Evolutionary conservation across 805 yeast species (phyloP).

Genomic region (Candida sakaeoensis): DNA sequence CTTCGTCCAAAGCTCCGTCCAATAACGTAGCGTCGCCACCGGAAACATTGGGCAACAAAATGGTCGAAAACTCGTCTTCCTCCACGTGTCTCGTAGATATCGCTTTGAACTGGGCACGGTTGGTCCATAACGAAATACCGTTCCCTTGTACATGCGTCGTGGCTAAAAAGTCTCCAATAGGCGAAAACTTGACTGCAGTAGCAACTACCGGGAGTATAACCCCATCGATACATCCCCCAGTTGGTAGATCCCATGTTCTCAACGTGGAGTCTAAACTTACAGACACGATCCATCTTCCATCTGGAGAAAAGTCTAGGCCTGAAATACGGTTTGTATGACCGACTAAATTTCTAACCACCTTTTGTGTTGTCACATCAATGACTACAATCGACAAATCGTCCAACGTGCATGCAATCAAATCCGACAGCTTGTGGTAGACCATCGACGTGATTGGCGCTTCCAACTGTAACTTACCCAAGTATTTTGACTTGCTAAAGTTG

Average conservation of each 20-base stretch:
- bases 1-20: constrained; percentile 70
- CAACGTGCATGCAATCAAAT: constrained; percentile 76
- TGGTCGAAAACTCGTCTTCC: constrained; percentile 66
- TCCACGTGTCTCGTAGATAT: constrained; percentile 72
- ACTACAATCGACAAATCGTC: constrained; percentile 85
- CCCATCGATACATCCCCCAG: constrained; percentile 96
- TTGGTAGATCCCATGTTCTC: constrained; percentile 96
- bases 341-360: constrained; percentile 77
- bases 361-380: constrained; percentile 76
- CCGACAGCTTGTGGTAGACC: constrained; percentile 78
- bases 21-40: constrained; percentile 75
- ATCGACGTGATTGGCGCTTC: constrained; percentile 75
- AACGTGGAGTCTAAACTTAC: constrained; percentile 81
- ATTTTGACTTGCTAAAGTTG: constrained; percentile 71
- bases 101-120: constrained; percentile 76
- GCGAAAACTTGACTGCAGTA: constrained; percentile 75
- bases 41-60: constrained; percentile 68
- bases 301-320: constrained; percentile 83
- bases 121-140: constrained; percentile 92
- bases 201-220: constrained; percentile 74
- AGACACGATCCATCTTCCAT: constrained; percentile 92
- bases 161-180: constrained; percentile 85
- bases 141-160: constrained; percentile 88
- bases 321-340: constrained; percentile 92
- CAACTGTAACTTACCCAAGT: constrained; percentile 61